These are phyloP conservation scores for Candida rishiriensis DNA, from an alignment of 805 yeast species.

Conservation along the genomic window DNA sequence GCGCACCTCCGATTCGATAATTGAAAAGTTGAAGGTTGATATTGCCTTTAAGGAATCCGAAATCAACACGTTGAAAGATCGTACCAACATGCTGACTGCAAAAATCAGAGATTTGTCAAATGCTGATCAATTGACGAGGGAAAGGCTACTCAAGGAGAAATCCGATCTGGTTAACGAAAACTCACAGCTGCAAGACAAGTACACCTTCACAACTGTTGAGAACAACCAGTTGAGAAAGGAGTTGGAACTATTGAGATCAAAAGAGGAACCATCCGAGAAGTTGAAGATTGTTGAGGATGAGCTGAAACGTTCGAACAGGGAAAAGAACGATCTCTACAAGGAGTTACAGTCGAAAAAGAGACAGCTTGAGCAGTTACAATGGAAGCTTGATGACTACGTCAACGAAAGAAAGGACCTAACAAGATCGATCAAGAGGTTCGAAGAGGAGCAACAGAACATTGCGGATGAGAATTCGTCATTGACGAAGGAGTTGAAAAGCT, in stretches of 20 bases:
- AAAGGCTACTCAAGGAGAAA: conserved; percentile 34
- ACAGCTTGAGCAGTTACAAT: conserved; percentile 13
- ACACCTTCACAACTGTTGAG: conserved; percentile 35
- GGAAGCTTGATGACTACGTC: conserved; percentile 11
- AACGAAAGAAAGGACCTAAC: conserved; percentile 14
- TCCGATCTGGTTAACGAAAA: conserved; percentile 33
- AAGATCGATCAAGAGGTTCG: conserved; percentile 14
- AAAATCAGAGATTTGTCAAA: conserved; percentile 32
- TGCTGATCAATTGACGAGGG: conserved; percentile 18
- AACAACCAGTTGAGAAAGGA: conserved; percentile 33
- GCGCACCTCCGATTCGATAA: conserved; percentile 6
- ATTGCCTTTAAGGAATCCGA: conserved; percentile 35
- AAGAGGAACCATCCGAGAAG: background rate
- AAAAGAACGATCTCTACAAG: conserved; percentile 8
- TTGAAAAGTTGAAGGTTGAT: conserved; percentile 10
- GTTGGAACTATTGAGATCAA: conserved; percentile 18
- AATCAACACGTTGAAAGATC: conserved; percentile 29
- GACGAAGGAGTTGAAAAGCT: conserved; percentile 17
- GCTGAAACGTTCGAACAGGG: conserved; percentile 10
- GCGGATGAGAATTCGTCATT: conserved; percentile 14
- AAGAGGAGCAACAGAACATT: conserved; percentile 17
- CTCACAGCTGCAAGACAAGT: conserved; percentile 34
- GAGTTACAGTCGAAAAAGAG: conserved; percentile 11
- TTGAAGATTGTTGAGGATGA: conserved; percentile 7
- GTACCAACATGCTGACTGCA: conserved; percentile 6